Evolutionary conservation across 768 basidiomycete species (phyloP), one percentile per base, ranked within the genome.

Genomic region (Lactifluus piperatus): DNA sequence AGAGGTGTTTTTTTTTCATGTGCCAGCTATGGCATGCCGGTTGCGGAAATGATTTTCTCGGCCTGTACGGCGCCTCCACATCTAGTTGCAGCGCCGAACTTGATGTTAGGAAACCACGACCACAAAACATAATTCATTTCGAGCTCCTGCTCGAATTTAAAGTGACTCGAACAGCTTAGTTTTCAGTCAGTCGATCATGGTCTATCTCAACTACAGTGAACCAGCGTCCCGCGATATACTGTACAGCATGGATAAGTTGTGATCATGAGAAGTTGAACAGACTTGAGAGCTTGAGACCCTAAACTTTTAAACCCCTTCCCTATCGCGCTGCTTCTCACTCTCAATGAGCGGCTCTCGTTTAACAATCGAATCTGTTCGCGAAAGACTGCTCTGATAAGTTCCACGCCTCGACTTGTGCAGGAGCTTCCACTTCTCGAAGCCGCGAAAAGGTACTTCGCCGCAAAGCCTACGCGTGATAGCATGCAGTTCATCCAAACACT

Each of bases 401-500:
- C 34, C 41, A 18, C 29, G 54, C 20, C 43, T 44, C 45, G 60
- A 61, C 37, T 56, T 46, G 36, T 61, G 50, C 44, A 47, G 5
- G 22, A 10, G 34, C 24, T 43, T 54, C 63, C 61, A 57, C 44
- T 26, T 58, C 37, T 57, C 52, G 29, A 64, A 55, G 18, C 55
- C 63, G 10, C 61, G 56, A 37, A 63, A 41, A 26, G 56, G 56
- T 3, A 58, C 62, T 44, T 45, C 59, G 2, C 59, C 61, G 26
- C 61, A 62, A 22, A 62, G 61, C 29, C 52, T 44, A 32, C 61
- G 57, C 14, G 57, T 62, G 10, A 54, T 41, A 5, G 26, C 46
- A 43, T 49, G 57, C 24, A 62, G 61, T 32, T 62, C 57, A 20
- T 59, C 61, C 51, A 62, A 27, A 39, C 57, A 62, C 61, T 62